These are phyloP conservation scores for Eucalyptus caleyi DNA, from an alignment of 345 rosid species.

Conservation along the genomic window DNA sequence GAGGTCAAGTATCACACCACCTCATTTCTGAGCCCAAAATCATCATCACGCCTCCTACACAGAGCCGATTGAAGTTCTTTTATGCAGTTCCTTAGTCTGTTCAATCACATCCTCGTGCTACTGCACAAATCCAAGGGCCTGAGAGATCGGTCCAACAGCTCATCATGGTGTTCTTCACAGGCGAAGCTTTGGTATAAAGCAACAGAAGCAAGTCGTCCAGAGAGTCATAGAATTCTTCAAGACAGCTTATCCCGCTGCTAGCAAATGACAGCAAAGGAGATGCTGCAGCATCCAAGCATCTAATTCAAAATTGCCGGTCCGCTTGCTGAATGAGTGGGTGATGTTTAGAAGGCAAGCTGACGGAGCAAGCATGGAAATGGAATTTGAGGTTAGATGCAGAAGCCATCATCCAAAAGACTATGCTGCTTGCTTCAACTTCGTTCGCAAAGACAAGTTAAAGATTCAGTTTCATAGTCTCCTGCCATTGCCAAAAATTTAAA, in stretches of 20 bases:
- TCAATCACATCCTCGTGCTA: constrained; percentile 2
- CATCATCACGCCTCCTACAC: neutral
- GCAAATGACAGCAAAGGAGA: neutral
- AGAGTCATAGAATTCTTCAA: constrained; percentile 5
- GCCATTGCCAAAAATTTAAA: neutral
- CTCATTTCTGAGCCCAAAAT: neutral
- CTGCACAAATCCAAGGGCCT: constrained; percentile 1
- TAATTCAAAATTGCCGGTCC: neutral
- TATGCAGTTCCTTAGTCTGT: neutral
- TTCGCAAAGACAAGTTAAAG: neutral
- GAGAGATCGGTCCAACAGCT: constrained; percentile 9
- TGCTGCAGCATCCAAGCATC: neutral
- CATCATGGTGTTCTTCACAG: neutral
- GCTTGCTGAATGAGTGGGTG: constrained; percentile 4
- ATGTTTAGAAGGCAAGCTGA: neutral
- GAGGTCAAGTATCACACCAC: constrained; percentile 23
- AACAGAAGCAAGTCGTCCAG: constrained; percentile 6
- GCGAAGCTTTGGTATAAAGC: neutral
- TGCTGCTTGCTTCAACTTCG: neutral
- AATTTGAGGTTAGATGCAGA: neutral
- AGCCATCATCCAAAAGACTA: neutral
- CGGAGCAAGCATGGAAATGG: neutral
- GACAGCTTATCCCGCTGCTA: neutral
- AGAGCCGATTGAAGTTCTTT: constrained; percentile 5
- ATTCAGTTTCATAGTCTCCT: neutral